Conservation (phyloP, 202 grass and related monocot genomes). For the Digitaria exilis region DNA sequence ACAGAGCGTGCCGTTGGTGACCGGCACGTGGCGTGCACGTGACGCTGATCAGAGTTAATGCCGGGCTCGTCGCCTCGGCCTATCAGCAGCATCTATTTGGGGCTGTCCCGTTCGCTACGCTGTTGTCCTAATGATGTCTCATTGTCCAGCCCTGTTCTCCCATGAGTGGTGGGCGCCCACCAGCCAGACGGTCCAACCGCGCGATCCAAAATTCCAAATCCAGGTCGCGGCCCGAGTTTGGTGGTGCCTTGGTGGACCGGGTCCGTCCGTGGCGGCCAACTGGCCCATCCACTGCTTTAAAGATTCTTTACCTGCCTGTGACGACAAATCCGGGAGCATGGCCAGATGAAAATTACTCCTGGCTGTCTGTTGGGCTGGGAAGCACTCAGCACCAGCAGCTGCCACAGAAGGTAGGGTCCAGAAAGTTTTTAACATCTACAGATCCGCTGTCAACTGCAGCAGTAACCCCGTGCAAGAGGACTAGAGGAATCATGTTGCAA, state of each 20-base stretch:
- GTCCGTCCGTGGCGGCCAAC: neutral
- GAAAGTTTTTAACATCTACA: constrained; percentile 33
- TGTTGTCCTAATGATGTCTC: constrained; percentile 18
- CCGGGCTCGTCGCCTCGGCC: constrained; percentile 12
- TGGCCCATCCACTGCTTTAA: constrained; percentile 22
- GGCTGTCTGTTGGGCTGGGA: constrained; percentile 26
- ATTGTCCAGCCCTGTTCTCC: neutral
- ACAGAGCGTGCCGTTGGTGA: constrained; percentile 26
- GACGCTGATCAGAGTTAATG: constrained; percentile 43
- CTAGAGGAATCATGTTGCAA: neutral
- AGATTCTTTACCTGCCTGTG: constrained; percentile 37
- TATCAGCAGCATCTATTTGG: neutral
- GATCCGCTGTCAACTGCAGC: constrained; percentile 38
- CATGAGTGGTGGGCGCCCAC: constrained; percentile 26
- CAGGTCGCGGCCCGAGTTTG: neutral
- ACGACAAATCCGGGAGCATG: constrained; percentile 28
- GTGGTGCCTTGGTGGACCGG: neutral
- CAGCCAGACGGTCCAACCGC: neutral
- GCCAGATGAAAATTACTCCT: constrained; percentile 27
- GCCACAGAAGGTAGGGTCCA: constrained; percentile 32
- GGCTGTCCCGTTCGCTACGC: neutral
- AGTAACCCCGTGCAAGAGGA: neutral
- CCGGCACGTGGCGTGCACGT: constrained; percentile 54
- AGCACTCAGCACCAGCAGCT: neutral
- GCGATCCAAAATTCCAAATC: constrained; percentile 19